These are phyloP conservation scores for Linnemannia hyalina DNA, from an alignment of 192 early-diverging fungal genomes.

Conservation along the genomic window DNA sequence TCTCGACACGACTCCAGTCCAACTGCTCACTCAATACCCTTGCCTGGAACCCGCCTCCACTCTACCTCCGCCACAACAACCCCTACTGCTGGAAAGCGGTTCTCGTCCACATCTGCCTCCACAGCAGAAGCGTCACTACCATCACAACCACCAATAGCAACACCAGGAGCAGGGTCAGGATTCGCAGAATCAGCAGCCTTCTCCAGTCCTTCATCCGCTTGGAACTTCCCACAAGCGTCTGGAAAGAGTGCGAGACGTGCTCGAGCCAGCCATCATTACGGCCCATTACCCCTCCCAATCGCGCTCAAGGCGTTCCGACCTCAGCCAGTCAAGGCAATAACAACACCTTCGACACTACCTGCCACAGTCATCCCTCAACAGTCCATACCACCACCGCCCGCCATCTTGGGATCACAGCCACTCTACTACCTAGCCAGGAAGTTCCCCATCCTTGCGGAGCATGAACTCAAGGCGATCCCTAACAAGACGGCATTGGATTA, in stretches of 20 bases:
- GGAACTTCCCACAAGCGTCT: slow-evolving; percentile 22
- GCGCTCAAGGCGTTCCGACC: slow-evolving; percentile 24
- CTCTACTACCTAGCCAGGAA: slow-evolving; percentile 40
- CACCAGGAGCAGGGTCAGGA: not conserved
- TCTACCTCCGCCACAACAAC: not conserved
- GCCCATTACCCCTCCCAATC: slow-evolving; percentile 39
- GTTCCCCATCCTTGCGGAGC: slow-evolving; percentile 46
- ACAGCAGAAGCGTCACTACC: not conserved
- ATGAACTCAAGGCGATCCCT: slow-evolving; percentile 32
- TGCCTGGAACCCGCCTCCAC: not conserved
- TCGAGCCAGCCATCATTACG: not conserved
- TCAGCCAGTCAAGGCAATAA: not conserved
- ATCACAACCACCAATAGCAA: not conserved
- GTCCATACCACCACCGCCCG: slow-evolving; percentile 30
- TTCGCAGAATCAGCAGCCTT: not conserved
- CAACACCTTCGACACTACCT: not conserved
- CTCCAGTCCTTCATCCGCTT: not conserved
- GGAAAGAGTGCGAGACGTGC: not conserved
- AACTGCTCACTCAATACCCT: slow-evolving; percentile 11
- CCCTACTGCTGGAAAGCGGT: not conserved
- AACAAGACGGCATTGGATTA: slow-evolving; percentile 46
- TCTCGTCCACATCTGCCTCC: not conserved
- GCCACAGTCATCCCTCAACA: slow-evolving; percentile 1
- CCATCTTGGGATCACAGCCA: slow-evolving; percentile 47
- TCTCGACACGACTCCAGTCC: slow-evolving; percentile 4